Evolutionary conservation across 2,329 filamentous ascomycete species (phyloP), one percentile per base, ranked within the genome.

Genomic region (Alternaria brassicae): DNA sequence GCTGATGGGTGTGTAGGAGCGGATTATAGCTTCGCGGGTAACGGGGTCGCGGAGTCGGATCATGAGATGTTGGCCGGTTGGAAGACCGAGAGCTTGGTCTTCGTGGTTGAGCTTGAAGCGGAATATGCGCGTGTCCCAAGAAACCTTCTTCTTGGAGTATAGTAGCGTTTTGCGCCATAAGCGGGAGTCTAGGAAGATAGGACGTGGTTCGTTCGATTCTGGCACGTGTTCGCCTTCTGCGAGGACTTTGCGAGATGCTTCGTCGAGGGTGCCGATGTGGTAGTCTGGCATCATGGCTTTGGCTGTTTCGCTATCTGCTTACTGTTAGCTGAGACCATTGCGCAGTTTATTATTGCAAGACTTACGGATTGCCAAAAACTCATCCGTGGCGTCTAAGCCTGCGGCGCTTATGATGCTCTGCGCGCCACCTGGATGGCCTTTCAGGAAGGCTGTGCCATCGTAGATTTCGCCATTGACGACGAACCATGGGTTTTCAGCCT

Each of bases 351-450:
- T 1, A 9, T n/a, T 27, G 4, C 28, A n/a, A 8, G 7, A 50
- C 91, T 84, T 82, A 94, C 91, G 93, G 69, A 97, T 97, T 13
- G 91, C 90, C 80, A 96, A 86, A 75, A 97, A 97, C 67, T 97
- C 93, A 70, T 97, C 93, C 0, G 90, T 91, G 9, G 86, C 86
- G 77, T 97, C 93, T 69, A 91, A 82, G 0, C 89, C 92, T n/a
- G 92, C 93, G 3, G 89, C 91, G 27, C 89, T 89, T 53, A 90
- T 84, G 72, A 97, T 97, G 70, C 91, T 95, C 63, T 90, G 87
- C 3, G 91, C 92, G 50, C 93, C 93, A 51, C 93, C 93, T 0
- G 93, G 93, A 74, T 97, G 93, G 1, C 84, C 90, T 61, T 92
- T 86, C 13, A 97, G 80, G 73, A 95, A 97, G 2, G 80, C 78